Base-by-base conservation (phyloP, 2,329 filamentous ascomycete genomes). In the Apiospora kogelbergensis region DNA sequence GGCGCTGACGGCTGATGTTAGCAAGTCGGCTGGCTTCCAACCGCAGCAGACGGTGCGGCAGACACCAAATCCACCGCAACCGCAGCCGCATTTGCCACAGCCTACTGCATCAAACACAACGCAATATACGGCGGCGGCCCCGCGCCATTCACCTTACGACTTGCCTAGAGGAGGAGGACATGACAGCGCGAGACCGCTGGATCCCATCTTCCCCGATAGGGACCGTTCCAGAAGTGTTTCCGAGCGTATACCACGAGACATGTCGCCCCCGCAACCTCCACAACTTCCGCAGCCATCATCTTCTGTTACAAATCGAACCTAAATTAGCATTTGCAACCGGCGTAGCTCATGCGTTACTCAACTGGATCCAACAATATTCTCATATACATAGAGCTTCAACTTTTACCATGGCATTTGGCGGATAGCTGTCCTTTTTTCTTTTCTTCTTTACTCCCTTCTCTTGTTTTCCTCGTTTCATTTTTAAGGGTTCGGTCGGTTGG, bases 201-300 rank as follows among this genome's bases (percentile, higher is more conserved):
- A 78, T 68, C 77, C 77, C 26, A 78, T 79, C 66, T 79, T 78
- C 45, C 77, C 77, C 33, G 73, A 78, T 67, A 72, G 77, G 73
- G 76, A 79, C 48, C 75, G 77, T 70, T 73, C 74, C 30, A 72
- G 75, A 65, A 75, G 72, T 65, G 77, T 73, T 40, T 72, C 75
- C 44, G 77, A 78, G 68, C 76, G 75, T 63, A 68, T 73, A 57
- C 48, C 74, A 9, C 53, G 53, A 60, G 53, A 60, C 53, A 60
- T 60, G 53, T 60, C 53, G 11, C 53, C 53, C 2, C 53, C 53
- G 53, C 53, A 60, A 11, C 53, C 26, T 11, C 53, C 53, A 6
- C 45, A 46, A 24, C 45, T 46, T 53, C 46, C 46, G 30, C 53
- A 60, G 5, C 53, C 30, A 30, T 30, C 53, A 22, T 60, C 53